Evolutionary conservation across 73 alveolate genomes (phyloP).

Genomic region (Uronychia setigera): DNA sequence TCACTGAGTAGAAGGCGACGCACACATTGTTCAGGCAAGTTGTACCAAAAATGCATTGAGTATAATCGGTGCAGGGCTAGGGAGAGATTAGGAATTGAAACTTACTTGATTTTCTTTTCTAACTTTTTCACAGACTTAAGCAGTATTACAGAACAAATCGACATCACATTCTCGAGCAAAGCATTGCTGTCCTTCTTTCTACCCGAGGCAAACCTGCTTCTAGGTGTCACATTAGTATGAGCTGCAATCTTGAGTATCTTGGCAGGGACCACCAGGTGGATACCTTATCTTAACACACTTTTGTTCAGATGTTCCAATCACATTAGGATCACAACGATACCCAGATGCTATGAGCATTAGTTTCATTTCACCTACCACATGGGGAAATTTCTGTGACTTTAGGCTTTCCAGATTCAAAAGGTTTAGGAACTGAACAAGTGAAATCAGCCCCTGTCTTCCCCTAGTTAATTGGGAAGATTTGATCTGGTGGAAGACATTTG

Average conservation of each 20-base stretch:
- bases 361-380: no score
- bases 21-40: background rate
- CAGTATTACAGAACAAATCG: background rate
- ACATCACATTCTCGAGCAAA: background rate
- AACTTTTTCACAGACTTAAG: background rate
- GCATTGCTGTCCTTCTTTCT: background rate
- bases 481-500: background rate
- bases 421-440: background rate
- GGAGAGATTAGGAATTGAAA: background rate
- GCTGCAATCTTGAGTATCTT: background rate
- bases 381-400: no score
- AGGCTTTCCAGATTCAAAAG: background rate
- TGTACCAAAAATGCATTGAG: background rate
- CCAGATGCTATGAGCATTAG: no score
- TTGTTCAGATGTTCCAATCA: background rate
- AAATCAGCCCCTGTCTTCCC: background rate
- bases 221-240: background rate
- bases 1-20: background rate
- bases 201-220: background rate
- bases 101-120: background rate
- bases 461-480: background rate
- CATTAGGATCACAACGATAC: no score
- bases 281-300: background rate
- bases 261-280: constrained; percentile 2
- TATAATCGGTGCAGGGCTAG: background rate